Evolutionary conservation across 176 grass and related monocot genomes (phyloP).

Genomic region (Olyra latifolia): DNA sequence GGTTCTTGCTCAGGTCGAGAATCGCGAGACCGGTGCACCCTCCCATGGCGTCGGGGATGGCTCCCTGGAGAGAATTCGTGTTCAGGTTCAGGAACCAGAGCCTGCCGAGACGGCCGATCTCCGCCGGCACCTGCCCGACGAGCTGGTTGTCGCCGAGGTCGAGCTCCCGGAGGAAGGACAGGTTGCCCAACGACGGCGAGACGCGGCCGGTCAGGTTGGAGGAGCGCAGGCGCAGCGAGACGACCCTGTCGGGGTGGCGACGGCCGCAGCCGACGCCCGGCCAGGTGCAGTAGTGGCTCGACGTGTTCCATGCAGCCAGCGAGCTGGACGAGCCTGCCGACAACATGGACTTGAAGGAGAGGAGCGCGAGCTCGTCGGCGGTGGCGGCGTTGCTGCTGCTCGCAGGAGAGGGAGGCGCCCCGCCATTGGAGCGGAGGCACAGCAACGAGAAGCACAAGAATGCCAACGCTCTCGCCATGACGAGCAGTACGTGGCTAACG

Average conservation of each 20-base stretch:
- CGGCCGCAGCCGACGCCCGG: slow-evolving; percentile 24
- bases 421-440: background rate
- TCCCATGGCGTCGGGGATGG: background rate
- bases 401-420: background rate
- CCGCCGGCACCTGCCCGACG: slow-evolving; percentile 25
- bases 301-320: background rate
- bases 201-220: slow-evolving; percentile 25
- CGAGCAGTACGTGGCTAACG: background rate
- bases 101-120: slow-evolving; percentile 20
- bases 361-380: slow-evolving; percentile 11
- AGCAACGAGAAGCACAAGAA: background rate
- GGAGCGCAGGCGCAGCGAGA: background rate
- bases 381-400: background rate
- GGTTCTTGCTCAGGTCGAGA: background rate
- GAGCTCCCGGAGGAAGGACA: slow-evolving; percentile 38
- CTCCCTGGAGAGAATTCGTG: slow-evolving; percentile 23
- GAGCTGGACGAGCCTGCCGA: background rate
- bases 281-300: slow-evolving; percentile 43
- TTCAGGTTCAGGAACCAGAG: slow-evolving; percentile 6
- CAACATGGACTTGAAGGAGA: slow-evolving; percentile 46
- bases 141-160: slow-evolving; percentile 25
- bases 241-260: slow-evolving; percentile 6
- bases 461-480: background rate
- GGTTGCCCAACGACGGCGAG: slow-evolving; percentile 34
- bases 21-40: background rate